Conservation (phyloP, 148 eudicot genomes). For the Cornus kousa region DNA sequence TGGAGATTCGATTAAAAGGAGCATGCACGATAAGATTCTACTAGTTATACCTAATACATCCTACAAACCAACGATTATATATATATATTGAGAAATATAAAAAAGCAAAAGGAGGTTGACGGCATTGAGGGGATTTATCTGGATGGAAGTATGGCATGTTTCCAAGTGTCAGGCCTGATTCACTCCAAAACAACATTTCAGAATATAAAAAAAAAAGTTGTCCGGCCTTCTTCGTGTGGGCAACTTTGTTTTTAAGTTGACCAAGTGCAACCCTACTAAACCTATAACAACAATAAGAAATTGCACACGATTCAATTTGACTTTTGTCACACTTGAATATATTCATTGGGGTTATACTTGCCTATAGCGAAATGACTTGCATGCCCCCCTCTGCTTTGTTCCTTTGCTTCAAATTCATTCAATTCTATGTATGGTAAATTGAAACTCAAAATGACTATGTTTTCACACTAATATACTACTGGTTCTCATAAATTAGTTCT, state of each 20-base stretch:
- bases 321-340: neutral
- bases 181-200: neutral
- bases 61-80: neutral
- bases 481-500: too few relatives aligned
- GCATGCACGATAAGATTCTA: conserved; percentile 21
- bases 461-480: too few relatives aligned
- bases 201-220: neutral
- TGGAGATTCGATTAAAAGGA: conserved; percentile 8
- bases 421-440: too few relatives aligned
- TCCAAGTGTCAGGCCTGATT: conserved; percentile 18
- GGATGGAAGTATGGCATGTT: neutral
- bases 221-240: conserved; percentile 27
- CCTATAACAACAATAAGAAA: neutral
- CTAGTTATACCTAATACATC: neutral
- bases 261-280: neutral
- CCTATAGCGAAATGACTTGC: neutral
- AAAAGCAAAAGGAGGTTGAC: too few relatives aligned
- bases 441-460: too few relatives aligned
- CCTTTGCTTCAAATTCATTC: too few relatives aligned
- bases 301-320: neutral
- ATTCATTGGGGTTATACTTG: neutral
- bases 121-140: neutral
- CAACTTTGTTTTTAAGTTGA: conserved; percentile 13
- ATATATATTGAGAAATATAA: neutral
- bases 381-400: neutral